Percentiles rank a stretch among this genome's conserved stretches.
phyloP scores from a whole-genome alignment of 2,329 filamentous ascomycete genomes.

The Aspergillus brunneoviolaceus region DNA sequence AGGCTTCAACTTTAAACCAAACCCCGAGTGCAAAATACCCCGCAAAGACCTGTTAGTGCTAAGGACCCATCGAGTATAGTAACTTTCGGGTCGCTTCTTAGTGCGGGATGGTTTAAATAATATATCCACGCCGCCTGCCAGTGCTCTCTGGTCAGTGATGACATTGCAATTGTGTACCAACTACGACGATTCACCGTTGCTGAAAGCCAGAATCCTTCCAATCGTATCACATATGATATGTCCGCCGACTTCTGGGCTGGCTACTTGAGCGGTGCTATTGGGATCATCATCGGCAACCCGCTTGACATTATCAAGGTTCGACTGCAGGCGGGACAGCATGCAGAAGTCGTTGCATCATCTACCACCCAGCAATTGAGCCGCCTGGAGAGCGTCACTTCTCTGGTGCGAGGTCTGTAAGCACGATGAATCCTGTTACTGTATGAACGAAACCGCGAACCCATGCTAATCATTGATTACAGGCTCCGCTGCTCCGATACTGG shows the following conservation, averaged over 20 bases:
- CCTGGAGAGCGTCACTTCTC: conserved; percentile 36
- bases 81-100: background rate
- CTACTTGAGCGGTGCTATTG: conserved; percentile 80
- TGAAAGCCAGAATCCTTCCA: background rate
- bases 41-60: background rate
- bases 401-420: conserved; percentile 39
- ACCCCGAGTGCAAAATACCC: background rate
- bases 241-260: conserved; percentile 92
- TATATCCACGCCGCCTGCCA: background rate
- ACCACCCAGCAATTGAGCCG: conserved; percentile 26
- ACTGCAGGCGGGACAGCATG: conserved; percentile 63
- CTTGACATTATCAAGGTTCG: conserved; percentile 78
- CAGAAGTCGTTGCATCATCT: conserved; percentile 24
- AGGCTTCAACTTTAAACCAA: background rate
- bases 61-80: conserved; percentile 3
- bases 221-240: conserved; percentile 50
- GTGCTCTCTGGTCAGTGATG: background rate
- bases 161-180: background rate
- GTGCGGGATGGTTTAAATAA: conserved; percentile 6
- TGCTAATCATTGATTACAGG: conserved; percentile 49
- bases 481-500: conserved; percentile 79
- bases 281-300: conserved; percentile 87
- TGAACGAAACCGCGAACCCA: background rate
- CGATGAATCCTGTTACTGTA: background rate
- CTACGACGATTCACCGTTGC: background rate